phyloP scores from a whole-genome alignment of 2,329 filamentous ascomycete species.

The Pseudonectria buxi region DNA sequence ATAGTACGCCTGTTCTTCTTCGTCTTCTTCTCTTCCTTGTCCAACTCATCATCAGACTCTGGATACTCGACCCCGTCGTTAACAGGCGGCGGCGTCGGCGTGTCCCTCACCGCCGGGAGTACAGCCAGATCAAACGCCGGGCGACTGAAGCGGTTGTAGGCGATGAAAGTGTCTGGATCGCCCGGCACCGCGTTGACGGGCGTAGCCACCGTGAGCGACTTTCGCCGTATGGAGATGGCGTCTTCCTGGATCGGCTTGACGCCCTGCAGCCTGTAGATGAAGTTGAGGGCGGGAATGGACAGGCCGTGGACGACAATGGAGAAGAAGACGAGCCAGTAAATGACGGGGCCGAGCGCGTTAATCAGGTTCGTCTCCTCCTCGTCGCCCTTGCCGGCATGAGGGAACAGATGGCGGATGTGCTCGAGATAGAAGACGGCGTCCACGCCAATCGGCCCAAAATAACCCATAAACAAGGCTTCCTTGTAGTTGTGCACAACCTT shows the following conservation, averaged over 20 bases:
- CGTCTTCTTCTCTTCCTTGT: constrained; percentile 5
- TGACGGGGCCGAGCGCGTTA: constrained; percentile 31
- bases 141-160: constrained; percentile 43
- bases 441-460: constrained; percentile 72
- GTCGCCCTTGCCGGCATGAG: constrained; percentile 27
- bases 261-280: constrained; percentile 31
- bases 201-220: constrained; percentile 25
- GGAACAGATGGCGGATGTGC: constrained; percentile 37
- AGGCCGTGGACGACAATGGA: constrained; percentile 27
- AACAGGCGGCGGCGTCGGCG: too few species aligned
- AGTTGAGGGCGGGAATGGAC: constrained; percentile 38
- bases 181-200: constrained; percentile 33
- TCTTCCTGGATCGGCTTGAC: constrained; percentile 38
- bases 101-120: background rate
- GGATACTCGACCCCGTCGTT: constrained; percentile 10
- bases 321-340: constrained; percentile 34
- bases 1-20: constrained; percentile 3
- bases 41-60: constrained; percentile 5
- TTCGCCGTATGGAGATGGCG: constrained; percentile 31
- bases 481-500: constrained; percentile 44
- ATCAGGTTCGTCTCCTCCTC: constrained; percentile 29
- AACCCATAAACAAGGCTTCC: constrained; percentile 56
- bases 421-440: constrained; percentile 69
- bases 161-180: constrained; percentile 34
- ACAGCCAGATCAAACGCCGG: constrained; percentile 19